These are phyloP conservation scores for Colletotrichum sp. DNA, from an alignment of 2,329 filamentous ascomycete genomes.

Conservation along the genomic window DNA sequence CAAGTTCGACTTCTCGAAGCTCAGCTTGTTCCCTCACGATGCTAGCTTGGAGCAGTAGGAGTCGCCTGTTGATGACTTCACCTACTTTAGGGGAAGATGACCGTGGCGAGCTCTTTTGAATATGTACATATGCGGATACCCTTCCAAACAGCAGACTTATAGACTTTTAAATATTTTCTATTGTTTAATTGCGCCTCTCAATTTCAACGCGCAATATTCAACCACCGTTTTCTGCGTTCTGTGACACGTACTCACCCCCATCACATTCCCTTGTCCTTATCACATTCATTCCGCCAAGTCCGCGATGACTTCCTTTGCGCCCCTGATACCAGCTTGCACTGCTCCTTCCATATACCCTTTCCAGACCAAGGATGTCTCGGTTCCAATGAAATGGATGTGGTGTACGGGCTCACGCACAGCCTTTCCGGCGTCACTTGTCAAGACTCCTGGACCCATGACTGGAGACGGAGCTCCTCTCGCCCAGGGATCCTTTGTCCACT, in stretches of 20 bases:
- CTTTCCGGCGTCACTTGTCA: not conserved
- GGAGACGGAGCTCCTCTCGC: not conserved
- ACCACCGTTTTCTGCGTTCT: not conserved
- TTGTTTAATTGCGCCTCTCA: not conserved
- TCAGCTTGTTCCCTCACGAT: conserved; percentile 7
- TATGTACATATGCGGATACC: not conserved
- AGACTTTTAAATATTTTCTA: not conserved
- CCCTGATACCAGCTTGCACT: not conserved
- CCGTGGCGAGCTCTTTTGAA: not conserved
- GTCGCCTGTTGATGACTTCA: not conserved
- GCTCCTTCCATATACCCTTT: not conserved
- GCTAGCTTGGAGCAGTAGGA: not conserved
- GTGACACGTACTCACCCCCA: not conserved
- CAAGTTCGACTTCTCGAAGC: not conserved
- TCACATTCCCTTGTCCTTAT: fast-evolving
- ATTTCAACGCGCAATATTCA: fast-evolving
- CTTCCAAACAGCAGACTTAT: not conserved
- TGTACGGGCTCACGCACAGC: not conserved
- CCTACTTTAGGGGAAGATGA: not conserved
- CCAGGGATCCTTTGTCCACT: not conserved
- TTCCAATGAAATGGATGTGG: not conserved
- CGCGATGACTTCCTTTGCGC: not conserved
- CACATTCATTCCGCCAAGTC: not conserved
- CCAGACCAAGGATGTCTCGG: not conserved
- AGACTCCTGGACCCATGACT: not conserved